These are phyloP conservation scores for Heritiera littoralis DNA, from an alignment of 345 rosid genomes.

Conservation along the genomic window DNA sequence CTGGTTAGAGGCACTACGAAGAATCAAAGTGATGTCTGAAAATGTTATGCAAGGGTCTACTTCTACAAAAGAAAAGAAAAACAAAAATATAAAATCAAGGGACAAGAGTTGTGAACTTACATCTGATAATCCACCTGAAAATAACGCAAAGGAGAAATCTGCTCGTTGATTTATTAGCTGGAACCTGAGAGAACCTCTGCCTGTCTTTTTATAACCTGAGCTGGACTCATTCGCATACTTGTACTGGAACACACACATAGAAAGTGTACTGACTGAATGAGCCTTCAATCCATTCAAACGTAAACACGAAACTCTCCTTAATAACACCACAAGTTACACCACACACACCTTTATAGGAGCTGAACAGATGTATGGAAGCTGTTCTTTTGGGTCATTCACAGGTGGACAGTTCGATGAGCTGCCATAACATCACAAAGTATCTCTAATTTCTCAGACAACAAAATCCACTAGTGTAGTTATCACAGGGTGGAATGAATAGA, in stretches of 20 bases:
- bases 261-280: conserved; percentile 2
- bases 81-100: too few relatives aligned
- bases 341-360: conserved; percentile 80
- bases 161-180: conserved; percentile 91
- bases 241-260: conserved; percentile 51
- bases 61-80: not conserved
- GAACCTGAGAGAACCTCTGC: conserved; percentile 55
- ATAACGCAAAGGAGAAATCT: conserved; percentile 79
- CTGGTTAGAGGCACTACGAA: not conserved
- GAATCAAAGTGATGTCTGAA: not conserved
- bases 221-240: conserved; percentile 51
- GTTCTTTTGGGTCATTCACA: conserved; percentile 42
- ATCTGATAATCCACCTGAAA: conserved; percentile 59
- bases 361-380: conserved; percentile 68
- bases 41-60: not conserved
- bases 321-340: not conserved
- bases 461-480: not conserved
- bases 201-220: conserved; percentile 53
- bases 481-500: not conserved
- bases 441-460: not conserved
- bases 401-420: conserved; percentile 63
- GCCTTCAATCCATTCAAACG: not conserved
- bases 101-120: conserved; percentile 38
- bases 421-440: conserved; percentile 22
- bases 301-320: not conserved